Evolutionary conservation across 495 filamentous ascomycete species (phyloP).

Genomic region (Xylaria acuta): DNA sequence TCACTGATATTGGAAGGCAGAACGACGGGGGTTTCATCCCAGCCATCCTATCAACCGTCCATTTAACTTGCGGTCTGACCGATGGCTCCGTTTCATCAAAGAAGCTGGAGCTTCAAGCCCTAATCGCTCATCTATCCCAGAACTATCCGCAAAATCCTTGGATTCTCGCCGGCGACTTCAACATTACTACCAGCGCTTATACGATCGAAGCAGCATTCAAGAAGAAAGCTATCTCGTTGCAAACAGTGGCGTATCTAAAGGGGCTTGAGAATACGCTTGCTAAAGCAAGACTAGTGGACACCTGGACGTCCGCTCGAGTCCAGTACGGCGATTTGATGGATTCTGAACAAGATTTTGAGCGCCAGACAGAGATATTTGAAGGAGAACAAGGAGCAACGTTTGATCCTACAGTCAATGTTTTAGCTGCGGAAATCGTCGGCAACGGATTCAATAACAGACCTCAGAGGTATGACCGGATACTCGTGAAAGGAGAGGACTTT

Average conservation of each 20-base stretch:
- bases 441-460: slow-evolving; percentile 53
- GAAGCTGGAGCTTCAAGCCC: slow-evolving; percentile 51
- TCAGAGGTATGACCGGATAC: slow-evolving; percentile 64
- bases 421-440: slow-evolving; percentile 52
- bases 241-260: slow-evolving; percentile 40
- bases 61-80: slow-evolving; percentile 60
- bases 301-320: slow-evolving; percentile 49
- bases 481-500: slow-evolving; percentile 48
- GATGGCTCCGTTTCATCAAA: slow-evolving; percentile 59
- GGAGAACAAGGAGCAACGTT: slow-evolving; percentile 66
- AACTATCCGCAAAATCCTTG: slow-evolving; percentile 48
- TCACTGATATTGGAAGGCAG: slow-evolving; percentile 42
- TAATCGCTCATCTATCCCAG: slow-evolving; percentile 49
- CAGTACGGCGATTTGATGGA: slow-evolving; percentile 39
- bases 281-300: slow-evolving; percentile 47
- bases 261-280: slow-evolving; percentile 44
- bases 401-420: slow-evolving; percentile 56
- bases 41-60: slow-evolving; percentile 56
- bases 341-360: slow-evolving; percentile 27
- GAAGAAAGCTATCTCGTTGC: slow-evolving; percentile 49
- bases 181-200: slow-evolving; percentile 57
- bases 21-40: slow-evolving; percentile 32
- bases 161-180: slow-evolving; percentile 66
- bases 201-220: slow-evolving; percentile 56
- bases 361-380: slow-evolving; percentile 37